A percentile compares a stretch with the other conserved stretches of the same genome.
phyloP scores from a whole-genome alignment of 495 filamentous ascomycete species.

The Neurospora hispaniola region DNA sequence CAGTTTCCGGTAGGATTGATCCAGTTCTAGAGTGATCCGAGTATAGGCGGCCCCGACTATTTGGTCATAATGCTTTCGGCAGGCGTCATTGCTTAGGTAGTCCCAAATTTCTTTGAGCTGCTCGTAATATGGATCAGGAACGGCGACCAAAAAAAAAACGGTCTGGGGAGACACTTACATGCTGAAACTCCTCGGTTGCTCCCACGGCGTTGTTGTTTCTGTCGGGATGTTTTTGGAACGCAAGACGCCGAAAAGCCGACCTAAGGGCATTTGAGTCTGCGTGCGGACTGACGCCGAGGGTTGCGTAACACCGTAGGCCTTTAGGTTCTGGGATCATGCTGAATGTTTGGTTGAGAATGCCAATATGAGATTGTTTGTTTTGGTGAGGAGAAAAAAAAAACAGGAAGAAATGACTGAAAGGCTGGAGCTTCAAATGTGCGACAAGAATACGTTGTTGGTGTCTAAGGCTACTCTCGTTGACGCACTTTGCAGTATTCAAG shows the following conservation, averaged over 20 bases:
- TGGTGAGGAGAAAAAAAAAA: background rate
- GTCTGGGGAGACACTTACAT: background rate
- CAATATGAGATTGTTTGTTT: background rate
- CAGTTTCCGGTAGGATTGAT: background rate
- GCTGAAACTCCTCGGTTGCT: background rate
- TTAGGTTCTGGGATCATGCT: background rate
- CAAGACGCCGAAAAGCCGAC: background rate
- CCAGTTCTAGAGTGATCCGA: background rate
- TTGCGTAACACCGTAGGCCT: background rate
- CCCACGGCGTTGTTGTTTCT: background rate
- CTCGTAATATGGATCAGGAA: background rate
- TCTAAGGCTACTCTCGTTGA: background rate
- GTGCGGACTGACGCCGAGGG: background rate
- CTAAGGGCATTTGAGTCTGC: background rate
- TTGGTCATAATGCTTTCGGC: background rate
- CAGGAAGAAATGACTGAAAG: background rate
- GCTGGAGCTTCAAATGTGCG: background rate
- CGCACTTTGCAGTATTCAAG: background rate
- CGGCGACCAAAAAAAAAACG: background rate
- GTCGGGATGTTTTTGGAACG: background rate
- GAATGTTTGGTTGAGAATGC: background rate
- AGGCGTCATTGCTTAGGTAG: background rate
- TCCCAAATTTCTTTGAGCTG: background rate
- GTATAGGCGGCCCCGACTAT: background rate
- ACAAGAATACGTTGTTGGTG: background rate